Evolutionary conservation across 1,284 basidiomycete genomes (phyloP), one percentile per base, ranked within the genome.

Genomic region (Ustilago xerochloae): DNA sequence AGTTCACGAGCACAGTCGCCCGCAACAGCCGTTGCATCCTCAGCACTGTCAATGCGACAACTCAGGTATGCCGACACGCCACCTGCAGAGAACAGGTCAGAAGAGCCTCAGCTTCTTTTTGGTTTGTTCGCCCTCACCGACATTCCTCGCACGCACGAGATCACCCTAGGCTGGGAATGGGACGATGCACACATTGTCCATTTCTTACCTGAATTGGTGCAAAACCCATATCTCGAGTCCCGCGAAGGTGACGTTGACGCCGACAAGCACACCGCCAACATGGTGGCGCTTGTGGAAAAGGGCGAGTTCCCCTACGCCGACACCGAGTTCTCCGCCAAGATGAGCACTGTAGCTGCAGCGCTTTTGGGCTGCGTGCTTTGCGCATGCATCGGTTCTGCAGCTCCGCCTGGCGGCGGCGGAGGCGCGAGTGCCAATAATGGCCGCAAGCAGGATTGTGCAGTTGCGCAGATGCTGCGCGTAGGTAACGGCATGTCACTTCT

Each of bases 101-200:
- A 86, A 7, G 84, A 86, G 18, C 85, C 86, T 3, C 87, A 88
- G 24, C 86, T 96, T 0, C 86, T 87, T 1, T 94, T 97, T 81
- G 94, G 91, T 0, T 86, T 97, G 2, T 97, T 96, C 77, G 93
- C 94, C 0, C 84, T 91, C 18, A 86, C 89, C 16, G 91, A 93
- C 74, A 88, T 97, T 64, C 88, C 88, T 63, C 89, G 89, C 35
- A 88, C 91, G 51, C 93, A 96, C 78, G 96, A 98, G 85, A 89
- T 98, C 38, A 90, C 95, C 0, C 85, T 97, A 0, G 92, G 91
- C 0, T 98, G 95, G 94, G 94, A 97, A 83, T 97, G 94, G 95
- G 94, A 97, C 77, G 94, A 97, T 79, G 90, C 90, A 6, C 92
- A 94, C 81, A 90, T 92, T 0, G 90, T 97, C 0, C 95, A 97